These are phyloP conservation scores for Nakataea oryzae DNA, from an alignment of 2,329 filamentous ascomycete genomes.

Conservation along the genomic window DNA sequence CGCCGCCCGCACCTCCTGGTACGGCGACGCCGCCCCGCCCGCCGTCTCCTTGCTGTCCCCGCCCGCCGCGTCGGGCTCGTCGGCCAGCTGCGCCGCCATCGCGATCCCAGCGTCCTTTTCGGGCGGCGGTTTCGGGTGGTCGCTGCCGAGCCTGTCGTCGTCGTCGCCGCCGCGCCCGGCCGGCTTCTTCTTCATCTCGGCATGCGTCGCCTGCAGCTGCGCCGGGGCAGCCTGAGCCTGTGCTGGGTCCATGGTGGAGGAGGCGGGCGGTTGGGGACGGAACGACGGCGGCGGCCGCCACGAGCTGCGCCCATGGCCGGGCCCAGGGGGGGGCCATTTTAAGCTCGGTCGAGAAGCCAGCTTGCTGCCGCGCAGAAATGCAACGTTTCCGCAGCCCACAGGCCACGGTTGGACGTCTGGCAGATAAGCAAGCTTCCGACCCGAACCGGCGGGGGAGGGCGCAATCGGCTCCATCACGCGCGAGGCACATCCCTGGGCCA, in stretches of 20 bases:
- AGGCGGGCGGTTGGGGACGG: neutral
- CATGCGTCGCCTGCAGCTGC: neutral
- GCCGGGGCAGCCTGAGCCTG: neutral
- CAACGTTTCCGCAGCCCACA: neutral
- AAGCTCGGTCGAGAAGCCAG: neutral
- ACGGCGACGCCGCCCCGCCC: slow-evolving; percentile 50
- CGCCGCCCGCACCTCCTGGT: slow-evolving; percentile 55
- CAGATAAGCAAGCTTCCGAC: neutral
- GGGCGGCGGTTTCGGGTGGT: too few species aligned
- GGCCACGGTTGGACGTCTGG: too few species aligned
- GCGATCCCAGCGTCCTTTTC: neutral
- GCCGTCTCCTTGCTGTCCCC: slow-evolving; percentile 23
- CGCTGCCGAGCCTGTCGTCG: too few species aligned
- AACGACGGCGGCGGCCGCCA: neutral
- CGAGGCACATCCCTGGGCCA: neutral
- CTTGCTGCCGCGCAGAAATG: neutral
- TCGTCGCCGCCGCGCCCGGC: too few species aligned
- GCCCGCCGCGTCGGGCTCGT: slow-evolving; percentile 12
- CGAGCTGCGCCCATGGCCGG: neutral
- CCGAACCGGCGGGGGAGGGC: neutral
- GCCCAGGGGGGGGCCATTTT: neutral
- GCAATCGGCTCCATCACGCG: neutral
- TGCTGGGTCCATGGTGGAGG: neutral
- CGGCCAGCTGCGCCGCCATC: too few species aligned
- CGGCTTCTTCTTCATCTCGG: neutral